Evolutionary conservation across 1,139 yeast genomes (phyloP).

Genomic region (Hemisphaericaspora xylanilytica): DNA sequence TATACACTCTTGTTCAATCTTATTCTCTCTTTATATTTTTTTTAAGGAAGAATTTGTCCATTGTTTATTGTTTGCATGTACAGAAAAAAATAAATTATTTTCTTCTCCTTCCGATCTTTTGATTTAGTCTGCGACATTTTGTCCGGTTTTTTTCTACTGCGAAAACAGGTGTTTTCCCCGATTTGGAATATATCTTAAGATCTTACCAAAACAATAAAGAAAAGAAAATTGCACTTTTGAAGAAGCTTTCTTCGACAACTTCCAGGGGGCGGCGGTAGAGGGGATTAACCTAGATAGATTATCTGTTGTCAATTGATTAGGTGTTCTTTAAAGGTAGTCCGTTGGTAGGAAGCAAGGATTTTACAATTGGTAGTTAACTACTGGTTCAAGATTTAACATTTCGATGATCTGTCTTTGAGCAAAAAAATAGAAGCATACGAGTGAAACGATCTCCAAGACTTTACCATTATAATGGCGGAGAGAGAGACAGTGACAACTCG

Average conservation of each 20-base stretch:
- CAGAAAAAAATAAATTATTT: background rate
- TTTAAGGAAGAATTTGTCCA: too few relatives aligned
- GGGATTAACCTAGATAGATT: too few relatives aligned
- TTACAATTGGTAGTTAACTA: background rate
- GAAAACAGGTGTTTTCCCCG: slow-evolving; percentile 1
- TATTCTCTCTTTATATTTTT: too few relatives aligned
- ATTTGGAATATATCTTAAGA: background rate
- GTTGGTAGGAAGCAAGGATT: too few relatives aligned
- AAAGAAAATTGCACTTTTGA: background rate
- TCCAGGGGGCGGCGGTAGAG: too few relatives aligned
- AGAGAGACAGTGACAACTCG: too few relatives aligned
- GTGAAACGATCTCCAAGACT: background rate
- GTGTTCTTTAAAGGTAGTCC: background rate
- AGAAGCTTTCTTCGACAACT: too few relatives aligned
- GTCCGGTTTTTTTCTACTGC: slow-evolving; percentile 1
- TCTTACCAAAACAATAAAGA: background rate
- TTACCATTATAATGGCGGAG: background rate
- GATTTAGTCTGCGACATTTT: slow-evolving; percentile 1
- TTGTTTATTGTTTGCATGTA: too few relatives aligned
- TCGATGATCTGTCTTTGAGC: background rate
- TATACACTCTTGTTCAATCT: too few relatives aligned
- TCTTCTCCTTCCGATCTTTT: background rate
- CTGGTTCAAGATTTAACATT: background rate
- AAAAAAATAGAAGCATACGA: background rate
- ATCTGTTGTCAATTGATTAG: background rate